Base-by-base conservation (phyloP, 1,284 basidiomycete species). In the Neonothopanus nambi region DNA sequence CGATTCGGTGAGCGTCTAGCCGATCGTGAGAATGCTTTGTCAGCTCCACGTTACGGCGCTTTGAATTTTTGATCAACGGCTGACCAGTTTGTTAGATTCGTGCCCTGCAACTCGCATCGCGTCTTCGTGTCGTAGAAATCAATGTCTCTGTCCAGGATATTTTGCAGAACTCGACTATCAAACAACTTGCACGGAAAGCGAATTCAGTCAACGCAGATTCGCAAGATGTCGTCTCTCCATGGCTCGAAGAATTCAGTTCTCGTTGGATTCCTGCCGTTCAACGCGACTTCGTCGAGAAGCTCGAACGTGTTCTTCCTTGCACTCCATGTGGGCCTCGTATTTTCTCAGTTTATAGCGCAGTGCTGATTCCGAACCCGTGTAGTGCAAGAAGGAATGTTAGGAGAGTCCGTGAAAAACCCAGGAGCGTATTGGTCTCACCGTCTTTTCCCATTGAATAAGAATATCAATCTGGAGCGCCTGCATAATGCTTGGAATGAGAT, bases 61-160 rank as follows among this genome's bases (percentile, higher is more conserved):
- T 30, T n/a, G n/a, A n/a, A n/a, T n/a, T 24, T 1, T 26, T 17
- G 13, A 18, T 30, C 4, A 26, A 18, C 15, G 7, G 23, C 35
- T 13, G 37, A 18, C 48, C 9, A 13, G 39, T 3, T 33, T 12
- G 5, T 12, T 20, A 55, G 53, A 43, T 55, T 42, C 53, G 53
- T 17, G 53, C 53, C 41, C 60, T 63, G 18, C 60, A 61, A 42
- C 60, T 66, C 4, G 64, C 68, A 24, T 67, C 69, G 58, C 56
- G 56, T 11, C 62, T 71, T 52, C 56, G 57, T 26, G 48, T 58
- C 8, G 57, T 57, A 3, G 65, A 64, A 12, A 55, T 62, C 36
- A 24, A 57, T 6, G 57, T 66, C 11, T 63, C 67, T 20, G 68
- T 69, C 15, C 57, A 65, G 3, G 67, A 70, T 35, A 61, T 71